Percentiles rank a stretch among this genome's conserved stretches.
phyloP scores from a whole-genome alignment of 2,329 filamentous ascomycete genomes.

The Xylaria sp. region DNA sequence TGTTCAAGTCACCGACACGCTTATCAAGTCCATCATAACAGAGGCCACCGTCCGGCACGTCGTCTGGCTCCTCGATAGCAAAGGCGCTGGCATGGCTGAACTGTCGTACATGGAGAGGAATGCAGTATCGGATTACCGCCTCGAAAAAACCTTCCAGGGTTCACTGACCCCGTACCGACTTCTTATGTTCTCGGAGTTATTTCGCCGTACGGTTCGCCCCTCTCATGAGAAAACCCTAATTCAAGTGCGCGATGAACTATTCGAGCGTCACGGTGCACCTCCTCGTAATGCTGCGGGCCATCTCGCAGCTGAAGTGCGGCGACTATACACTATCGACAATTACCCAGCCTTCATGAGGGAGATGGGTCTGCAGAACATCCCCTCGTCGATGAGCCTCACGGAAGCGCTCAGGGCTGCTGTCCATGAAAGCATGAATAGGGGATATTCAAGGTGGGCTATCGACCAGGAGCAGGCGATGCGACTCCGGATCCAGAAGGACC shows the following conservation, averaged over 20 bases:
- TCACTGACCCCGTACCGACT: constrained; percentile 61
- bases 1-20: constrained; percentile 52
- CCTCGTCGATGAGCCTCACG: constrained; percentile 47
- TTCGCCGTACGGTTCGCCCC: constrained; percentile 57
- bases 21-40: constrained; percentile 57
- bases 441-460: constrained; percentile 49
- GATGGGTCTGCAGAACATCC: constrained; percentile 54
- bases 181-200: constrained; percentile 64
- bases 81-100: constrained; percentile 54
- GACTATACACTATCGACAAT: constrained; percentile 55
- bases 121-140: constrained; percentile 57
- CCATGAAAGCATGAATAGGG: constrained; percentile 48
- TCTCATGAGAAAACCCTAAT: constrained; percentile 50
- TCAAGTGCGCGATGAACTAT: constrained; percentile 58
- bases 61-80: constrained; percentile 60
- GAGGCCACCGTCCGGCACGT: constrained; percentile 64
- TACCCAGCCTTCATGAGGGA: constrained; percentile 57
- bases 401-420: constrained; percentile 51
- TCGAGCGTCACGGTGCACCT: constrained; percentile 59
- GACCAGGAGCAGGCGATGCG: constrained; percentile 34
- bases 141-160: constrained; percentile 59
- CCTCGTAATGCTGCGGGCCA: constrained; percentile 53
- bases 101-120: constrained; percentile 59
- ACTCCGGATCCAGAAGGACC: constrained; percentile 40
- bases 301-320: constrained; percentile 57